Base-by-base conservation (phyloP, 2,329 filamentous ascomycete species). In the Pestalotiopsis sp. region DNA sequence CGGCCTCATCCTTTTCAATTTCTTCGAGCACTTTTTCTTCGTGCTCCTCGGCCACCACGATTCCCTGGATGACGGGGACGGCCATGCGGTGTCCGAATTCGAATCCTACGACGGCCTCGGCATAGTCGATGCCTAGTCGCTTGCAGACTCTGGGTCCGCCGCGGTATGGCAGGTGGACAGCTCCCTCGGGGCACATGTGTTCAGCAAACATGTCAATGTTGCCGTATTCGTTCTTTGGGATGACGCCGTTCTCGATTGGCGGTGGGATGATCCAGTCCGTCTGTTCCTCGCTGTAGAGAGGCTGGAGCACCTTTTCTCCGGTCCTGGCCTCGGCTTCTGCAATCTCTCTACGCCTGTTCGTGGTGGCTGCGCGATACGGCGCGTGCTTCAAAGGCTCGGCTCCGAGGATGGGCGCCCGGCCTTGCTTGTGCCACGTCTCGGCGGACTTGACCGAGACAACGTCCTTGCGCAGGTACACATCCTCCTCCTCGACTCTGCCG, bases 391-490 rank as follows among this genome's bases (percentile, higher is more conserved):
- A 81, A 0, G 96, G 93, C 63, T 89, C 82, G 72, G 92, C 90
- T 3, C 93, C 94, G 0, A 85, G 76, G 31, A 88, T 86, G 3
- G 96, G 90, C 31, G 90, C 91, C 12, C 95, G 89, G 0, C 96
- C 96, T 83, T 98, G 95, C 78, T 98, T 98, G 78, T 98, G 96
- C 96, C 96, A 99, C 1, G 94, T 97, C 78, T 99, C 96, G 1
- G 93, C 92, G 36, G 94, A 97, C 79, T 97, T 95, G 78, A 97
- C 97, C 52, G 88, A 86, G 2, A 95, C 89, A 0, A 98, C 90
- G 72, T 98, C 95, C 66, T 88, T 87, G 41, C 95, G 90, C 0
- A 86, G 86, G 77, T 90, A 98, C 0, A 98, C 94, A 1, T 93
- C 90, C 77, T 97, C 94, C 69, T 93, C 89, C 59, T 91, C 92